Conservation (phyloP, 352 stramenopile species). For the Phytophthora syringae region DNA sequence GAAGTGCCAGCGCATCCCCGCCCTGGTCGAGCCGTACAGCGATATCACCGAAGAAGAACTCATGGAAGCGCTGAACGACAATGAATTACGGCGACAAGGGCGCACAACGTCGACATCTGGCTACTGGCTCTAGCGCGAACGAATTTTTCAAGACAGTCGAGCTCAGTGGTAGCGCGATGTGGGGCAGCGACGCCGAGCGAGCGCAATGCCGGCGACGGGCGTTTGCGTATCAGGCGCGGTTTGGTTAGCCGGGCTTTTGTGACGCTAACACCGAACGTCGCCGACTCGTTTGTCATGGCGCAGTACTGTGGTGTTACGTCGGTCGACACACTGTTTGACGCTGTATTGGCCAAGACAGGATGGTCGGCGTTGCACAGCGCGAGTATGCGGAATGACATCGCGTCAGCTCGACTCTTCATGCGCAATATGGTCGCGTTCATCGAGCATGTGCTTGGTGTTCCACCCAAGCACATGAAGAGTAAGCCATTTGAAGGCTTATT, state of each 20-base stretch:
- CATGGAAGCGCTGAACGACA: not conserved
- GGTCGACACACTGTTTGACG: not conserved
- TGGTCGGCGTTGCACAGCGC: not conserved
- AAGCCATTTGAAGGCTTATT: slow-evolving; percentile 1
- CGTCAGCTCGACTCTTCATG: slow-evolving; percentile 1
- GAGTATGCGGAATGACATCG: not conserved
- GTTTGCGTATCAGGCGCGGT: not conserved
- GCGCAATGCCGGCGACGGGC: not conserved
- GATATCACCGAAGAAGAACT: not conserved
- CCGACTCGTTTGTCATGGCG: not conserved
- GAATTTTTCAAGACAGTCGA: not conserved
- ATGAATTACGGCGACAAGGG: not conserved
- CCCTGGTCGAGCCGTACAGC: not conserved
- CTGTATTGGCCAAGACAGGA: not conserved
- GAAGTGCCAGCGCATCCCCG: not conserved
- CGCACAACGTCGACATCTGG: not conserved
- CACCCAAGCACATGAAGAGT: not conserved
- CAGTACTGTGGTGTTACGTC: not conserved
- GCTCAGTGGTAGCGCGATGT: not conserved
- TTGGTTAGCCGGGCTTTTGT: not conserved
- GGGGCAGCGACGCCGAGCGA: not conserved
- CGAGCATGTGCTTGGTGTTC: not conserved
- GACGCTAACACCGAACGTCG: not conserved
- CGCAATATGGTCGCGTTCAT: slow-evolving; percentile 3
- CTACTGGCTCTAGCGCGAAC: not conserved